phyloP scores from a whole-genome alignment of 257 asterid genomes.

The Solanum piurae region DNA sequence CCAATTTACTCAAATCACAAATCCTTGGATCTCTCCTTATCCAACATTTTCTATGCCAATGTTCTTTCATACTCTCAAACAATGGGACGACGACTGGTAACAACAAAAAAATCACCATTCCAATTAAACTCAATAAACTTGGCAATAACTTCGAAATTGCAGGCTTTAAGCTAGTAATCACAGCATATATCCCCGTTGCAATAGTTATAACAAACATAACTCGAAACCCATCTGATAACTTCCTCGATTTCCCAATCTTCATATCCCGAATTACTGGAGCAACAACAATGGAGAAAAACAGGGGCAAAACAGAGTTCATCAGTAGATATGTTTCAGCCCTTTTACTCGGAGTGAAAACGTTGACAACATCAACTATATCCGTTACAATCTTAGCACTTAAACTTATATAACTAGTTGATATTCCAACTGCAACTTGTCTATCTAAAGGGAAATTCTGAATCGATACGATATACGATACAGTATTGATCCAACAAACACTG shows the following conservation, averaged over 20 bases:
- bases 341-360: neutral
- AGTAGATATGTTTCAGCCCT: constrained; percentile 45
- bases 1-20: constrained; percentile 1
- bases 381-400: constrained; percentile 53
- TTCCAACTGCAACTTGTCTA: constrained; percentile 54
- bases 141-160: constrained; percentile 5
- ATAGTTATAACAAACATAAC: constrained; percentile 41
- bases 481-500: constrained; percentile 77
- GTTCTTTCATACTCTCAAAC: constrained; percentile 34
- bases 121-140: constrained; percentile 1
- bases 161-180: constrained; percentile 34
- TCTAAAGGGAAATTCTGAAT: constrained; percentile 60
- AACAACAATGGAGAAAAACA: constrained; percentile 16
- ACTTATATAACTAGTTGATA: constrained; percentile 68
- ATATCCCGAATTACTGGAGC: constrained; percentile 33
- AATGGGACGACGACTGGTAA: constrained; percentile 37
- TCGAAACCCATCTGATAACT: constrained; percentile 43
- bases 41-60: constrained; percentile 31
- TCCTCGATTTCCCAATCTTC: constrained; percentile 24
- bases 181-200: constrained; percentile 43
- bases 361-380: constrained; percentile 27
- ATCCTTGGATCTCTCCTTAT: constrained; percentile 23
- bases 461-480: constrained; percentile 41
- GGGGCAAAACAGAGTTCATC: constrained; percentile 39
- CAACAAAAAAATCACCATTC: constrained; percentile 22